These are phyloP conservation scores for Boletus sp. DNA, from an alignment of 1,284 basidiomycete species.

Conservation along the genomic window DNA sequence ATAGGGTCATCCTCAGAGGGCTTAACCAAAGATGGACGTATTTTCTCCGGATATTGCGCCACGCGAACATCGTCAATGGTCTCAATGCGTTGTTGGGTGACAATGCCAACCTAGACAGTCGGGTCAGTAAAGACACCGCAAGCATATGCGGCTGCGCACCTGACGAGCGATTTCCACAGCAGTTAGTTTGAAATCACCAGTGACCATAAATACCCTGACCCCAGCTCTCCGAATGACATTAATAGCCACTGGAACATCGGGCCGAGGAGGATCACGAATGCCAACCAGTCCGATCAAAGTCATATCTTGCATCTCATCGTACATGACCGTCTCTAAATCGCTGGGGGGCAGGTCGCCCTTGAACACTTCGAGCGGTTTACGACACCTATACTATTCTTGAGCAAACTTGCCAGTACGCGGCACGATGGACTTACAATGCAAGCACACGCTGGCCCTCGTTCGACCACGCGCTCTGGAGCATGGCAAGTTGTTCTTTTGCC, in stretches of 20 bases:
- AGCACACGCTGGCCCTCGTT: constrained; percentile 61
- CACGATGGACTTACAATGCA: constrained; percentile 33
- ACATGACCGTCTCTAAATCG: constrained; percentile 37
- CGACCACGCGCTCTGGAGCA: constrained; percentile 50
- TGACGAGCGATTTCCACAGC: constrained; percentile 45
- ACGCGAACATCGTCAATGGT: constrained; percentile 36
- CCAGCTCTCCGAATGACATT: constrained; percentile 44
- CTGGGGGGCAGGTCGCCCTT: constrained; percentile 33
- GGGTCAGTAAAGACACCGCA: not conserved
- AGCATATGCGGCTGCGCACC: constrained; percentile 9
- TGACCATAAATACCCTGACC: constrained; percentile 53
- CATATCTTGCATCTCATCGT: constrained; percentile 39
- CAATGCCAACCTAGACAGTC: constrained; percentile 48
- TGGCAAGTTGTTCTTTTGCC: constrained; percentile 29
- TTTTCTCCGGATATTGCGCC: constrained; percentile 17
- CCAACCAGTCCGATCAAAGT: constrained; percentile 58
- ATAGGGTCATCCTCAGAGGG: constrained; percentile 31
- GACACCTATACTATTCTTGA: constrained; percentile 16
- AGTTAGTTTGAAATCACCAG: constrained; percentile 48
- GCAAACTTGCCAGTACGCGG: not conserved
- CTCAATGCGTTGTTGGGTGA: constrained; percentile 46
- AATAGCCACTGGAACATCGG: constrained; percentile 48
- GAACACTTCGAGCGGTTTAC: constrained; percentile 31
- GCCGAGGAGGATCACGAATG: constrained; percentile 56
- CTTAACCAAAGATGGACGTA: constrained; percentile 23